Percentiles rank a stretch among this genome's conserved stretches.
Conservation (phyloP, 2,329 filamentous ascomycete genomes). For the Intubia oerlemansii region DNA sequence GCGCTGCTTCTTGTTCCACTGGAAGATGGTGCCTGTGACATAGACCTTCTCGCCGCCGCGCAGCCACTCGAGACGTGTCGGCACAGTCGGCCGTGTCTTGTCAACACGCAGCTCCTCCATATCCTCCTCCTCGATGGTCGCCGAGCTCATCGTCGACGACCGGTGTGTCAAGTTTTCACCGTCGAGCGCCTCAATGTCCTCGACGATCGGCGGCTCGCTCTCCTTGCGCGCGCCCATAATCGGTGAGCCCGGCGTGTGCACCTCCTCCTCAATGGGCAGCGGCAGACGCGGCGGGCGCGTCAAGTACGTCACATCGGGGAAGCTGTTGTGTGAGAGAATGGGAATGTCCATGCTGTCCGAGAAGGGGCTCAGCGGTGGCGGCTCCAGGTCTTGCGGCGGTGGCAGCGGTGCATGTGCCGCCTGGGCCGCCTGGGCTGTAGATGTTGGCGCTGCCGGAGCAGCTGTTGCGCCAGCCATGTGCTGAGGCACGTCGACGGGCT, state of each 20-base stretch:
- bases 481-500: constrained; percentile 35
- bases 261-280: constrained; percentile 81
- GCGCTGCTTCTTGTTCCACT: constrained; percentile 89
- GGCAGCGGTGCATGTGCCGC: constrained; percentile 9
- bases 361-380: constrained; percentile 12
- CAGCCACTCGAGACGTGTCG: constrained; percentile 71
- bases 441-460: constrained; percentile 8
- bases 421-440: constrained; percentile 1
- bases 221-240: constrained; percentile 54
- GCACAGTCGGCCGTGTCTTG: constrained; percentile 57
- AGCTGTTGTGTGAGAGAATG: constrained; percentile 30
- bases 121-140: constrained; percentile 32
- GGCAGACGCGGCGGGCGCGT: constrained; percentile 70
- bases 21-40: constrained; percentile 91
- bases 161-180: constrained; percentile 26
- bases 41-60: constrained; percentile 74
- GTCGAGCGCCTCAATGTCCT: constrained; percentile 28
- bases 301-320: constrained; percentile 41
- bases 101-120: constrained; percentile 60
- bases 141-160: constrained; percentile 36
- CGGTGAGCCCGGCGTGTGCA: constrained; percentile 74
- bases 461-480: too few species aligned
- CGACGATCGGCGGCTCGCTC: constrained; percentile 22
- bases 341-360: constrained; percentile 19
- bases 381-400: too few species aligned